Evolutionary conservation across 2,329 filamentous ascomycete species (phyloP).

Genomic region (Ophiostoma perfectum): DNA sequence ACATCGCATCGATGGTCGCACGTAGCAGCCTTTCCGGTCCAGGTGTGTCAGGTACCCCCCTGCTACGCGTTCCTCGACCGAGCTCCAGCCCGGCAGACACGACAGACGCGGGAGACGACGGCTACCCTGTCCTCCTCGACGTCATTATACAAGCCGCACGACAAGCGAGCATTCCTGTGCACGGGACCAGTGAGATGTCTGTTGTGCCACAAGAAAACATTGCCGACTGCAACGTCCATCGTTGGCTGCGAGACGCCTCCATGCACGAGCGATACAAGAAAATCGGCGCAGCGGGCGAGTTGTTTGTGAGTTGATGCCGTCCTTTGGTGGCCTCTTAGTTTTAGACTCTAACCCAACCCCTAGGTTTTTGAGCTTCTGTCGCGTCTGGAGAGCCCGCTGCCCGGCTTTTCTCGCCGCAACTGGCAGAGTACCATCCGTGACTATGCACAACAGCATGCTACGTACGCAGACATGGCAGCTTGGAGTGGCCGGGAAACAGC

Average conservation of each 20-base stretch:
- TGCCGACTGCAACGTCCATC: background rate
- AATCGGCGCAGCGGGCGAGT: constrained; percentile 17
- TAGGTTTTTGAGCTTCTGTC: constrained; percentile 16
- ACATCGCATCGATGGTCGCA: background rate
- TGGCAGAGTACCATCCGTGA: constrained; percentile 47
- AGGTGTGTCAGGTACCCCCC: background rate
- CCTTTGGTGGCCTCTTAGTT: background rate
- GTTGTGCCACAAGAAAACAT: background rate
- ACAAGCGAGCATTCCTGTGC: background rate
- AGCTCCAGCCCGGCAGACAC: background rate
- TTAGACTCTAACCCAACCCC: background rate
- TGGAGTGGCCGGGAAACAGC: constrained; percentile 43
- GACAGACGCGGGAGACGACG: background rate
- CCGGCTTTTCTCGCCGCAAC: constrained; percentile 36
- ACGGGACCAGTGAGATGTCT: background rate
- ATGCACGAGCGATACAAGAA: constrained; percentile 11
- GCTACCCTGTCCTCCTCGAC: background rate
- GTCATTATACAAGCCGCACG: background rate
- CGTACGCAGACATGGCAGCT: constrained; percentile 37
- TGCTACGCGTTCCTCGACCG: background rate
- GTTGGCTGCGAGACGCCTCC: constrained; percentile 2
- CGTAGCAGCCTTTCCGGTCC: background rate
- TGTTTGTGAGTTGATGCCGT: constrained; percentile 15
- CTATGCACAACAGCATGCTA: constrained; percentile 36
- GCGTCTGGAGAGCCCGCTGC: background rate